Evolutionary conservation across 768 basidiomycete genomes (phyloP), one percentile per base, ranked within the genome.

Genomic region (Mycena leptocephala): DNA sequence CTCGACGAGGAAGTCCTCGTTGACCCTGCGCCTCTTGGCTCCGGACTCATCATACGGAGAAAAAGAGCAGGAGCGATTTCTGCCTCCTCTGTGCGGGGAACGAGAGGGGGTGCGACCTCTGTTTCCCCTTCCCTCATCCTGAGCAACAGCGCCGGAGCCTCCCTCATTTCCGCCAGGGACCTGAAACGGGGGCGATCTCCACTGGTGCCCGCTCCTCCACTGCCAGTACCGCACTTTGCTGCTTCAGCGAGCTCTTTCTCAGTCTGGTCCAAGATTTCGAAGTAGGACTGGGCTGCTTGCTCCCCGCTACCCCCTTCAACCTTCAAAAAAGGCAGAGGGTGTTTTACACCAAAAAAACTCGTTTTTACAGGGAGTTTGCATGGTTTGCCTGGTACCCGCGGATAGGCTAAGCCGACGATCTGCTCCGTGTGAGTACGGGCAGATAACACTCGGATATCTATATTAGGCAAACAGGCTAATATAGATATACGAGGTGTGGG

Each of bases 181-280:
- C 6, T 10, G 22, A 24, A 55, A 9, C 53, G 53, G 26, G 53
- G 53, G 24, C 35, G 6, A 46, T 41, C 39, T 64, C 63, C 63
- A 10, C 37, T 32, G 20, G 9, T 11, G 59, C 26, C 8, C 5
- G 26, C 35, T 22, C 59, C 59, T n/a, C 18, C 16, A 16, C 22
- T 24, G 26, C 33, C 22, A 8, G 8, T 14, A 4, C 59, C 59
- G 6, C 59, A 35, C 5, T 10, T 10, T 5, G 59, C 63, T 9
- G 63, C 63, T n/a, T n/a, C n/a, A n/a, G n/a, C n/a, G n/a, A n/a
- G n/a, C n/a, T n/a, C n/a, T n/a, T n/a, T n/a, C n/a, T 41, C 63
- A 10, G 26, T 64, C 43, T 64, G 63, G 24, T 64, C 63, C 30
- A 64, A 24, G 39, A 64, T 64, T 9, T 55, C 66, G 32, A 68